Evolutionary conservation across 306 rosid species (phyloP).

Genomic region (Dryas alaskensis): DNA sequence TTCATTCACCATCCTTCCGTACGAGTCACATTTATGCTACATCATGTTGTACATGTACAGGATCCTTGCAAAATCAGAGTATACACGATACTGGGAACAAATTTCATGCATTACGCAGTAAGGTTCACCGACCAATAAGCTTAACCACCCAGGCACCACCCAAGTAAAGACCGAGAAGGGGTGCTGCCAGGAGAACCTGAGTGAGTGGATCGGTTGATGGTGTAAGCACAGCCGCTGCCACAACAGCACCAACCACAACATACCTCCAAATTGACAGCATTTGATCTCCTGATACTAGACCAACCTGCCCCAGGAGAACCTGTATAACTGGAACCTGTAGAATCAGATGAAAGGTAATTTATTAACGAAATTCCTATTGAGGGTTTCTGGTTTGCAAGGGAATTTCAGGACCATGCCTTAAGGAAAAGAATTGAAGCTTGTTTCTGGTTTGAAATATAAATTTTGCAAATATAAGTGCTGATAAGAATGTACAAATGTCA

Average conservation of each 20-base stretch:
- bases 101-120: neutral
- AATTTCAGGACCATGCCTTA: neutral
- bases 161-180: slow-evolving; percentile 76
- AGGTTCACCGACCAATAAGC: slow-evolving; percentile 61
- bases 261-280: slow-evolving; percentile 98
- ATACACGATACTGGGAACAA: neutral
- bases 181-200: slow-evolving; percentile 80
- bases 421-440: neutral
- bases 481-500: neutral
- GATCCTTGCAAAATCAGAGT: slow-evolving; percentile 3
- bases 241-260: slow-evolving; percentile 92
- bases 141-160: slow-evolving; percentile 97
- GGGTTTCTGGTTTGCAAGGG: neutral
- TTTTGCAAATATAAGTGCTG: neutral
- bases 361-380: neutral
- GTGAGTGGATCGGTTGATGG: slow-evolving; percentile 94
- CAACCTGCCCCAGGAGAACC: slow-evolving; percentile 76
- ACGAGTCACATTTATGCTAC: slow-evolving; percentile 23
- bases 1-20: slow-evolving; percentile 11
- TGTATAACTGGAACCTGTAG: slow-evolving; percentile 83
- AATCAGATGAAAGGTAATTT: slow-evolving; percentile 15
- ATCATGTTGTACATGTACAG: slow-evolving; percentile 46
- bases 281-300: slow-evolving; percentile 82
- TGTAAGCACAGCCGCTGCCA: slow-evolving; percentile 79
- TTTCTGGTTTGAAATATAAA: neutral